phyloP scores from a whole-genome alignment of 345 rosid species.

The Citrus sinensis region DVS_A1.0 CM039161.1:18663001-18663500 shows the following conservation, averaged over 20 bases:
- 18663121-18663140: conserved; percentile 25
- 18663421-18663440: no score
- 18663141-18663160: conserved; percentile 22
- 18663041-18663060: no score
- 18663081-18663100: no score
- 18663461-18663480: neutral
- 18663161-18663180: conserved; percentile 34
- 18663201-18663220: conserved; percentile 33
- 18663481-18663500: neutral
- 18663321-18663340: neutral
- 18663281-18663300: neutral
- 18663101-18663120: neutral
- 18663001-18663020: no score
- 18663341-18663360: conserved; percentile 35
- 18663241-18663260: conserved; percentile 41
- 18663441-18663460: neutral
- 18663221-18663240: conserved; percentile 38
- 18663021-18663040: no score
- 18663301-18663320: neutral
- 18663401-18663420: no score
- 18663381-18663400: conserved; percentile 13
- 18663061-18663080: no score
- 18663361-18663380: conserved; percentile 34
- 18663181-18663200: conserved; percentile 38
- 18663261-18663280: conserved; percentile 1